phyloP scores from a whole-genome alignment of 441 rosid genomes.

The Gossypium gossypioides region DNA sequence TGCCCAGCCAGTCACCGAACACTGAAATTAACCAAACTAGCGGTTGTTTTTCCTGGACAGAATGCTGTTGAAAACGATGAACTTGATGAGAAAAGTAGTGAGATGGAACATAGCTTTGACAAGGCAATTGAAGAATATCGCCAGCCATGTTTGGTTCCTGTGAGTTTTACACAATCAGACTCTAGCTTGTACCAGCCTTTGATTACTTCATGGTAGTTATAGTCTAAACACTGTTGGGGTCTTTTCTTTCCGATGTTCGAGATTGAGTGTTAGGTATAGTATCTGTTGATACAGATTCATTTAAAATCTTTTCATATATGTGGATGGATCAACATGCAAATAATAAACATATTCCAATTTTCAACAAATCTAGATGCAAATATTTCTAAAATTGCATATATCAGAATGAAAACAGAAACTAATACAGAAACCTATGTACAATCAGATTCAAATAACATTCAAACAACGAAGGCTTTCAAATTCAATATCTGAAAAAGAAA shows the following conservation, averaged over 20 bases:
- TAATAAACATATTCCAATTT: not conserved
- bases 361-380: not conserved
- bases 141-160: constrained; percentile 39
- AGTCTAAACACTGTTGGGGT: too few relatives aligned
- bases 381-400: not conserved
- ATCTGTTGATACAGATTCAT: too few relatives aligned
- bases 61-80: constrained; percentile 64
- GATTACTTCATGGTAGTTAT: constrained; percentile 22
- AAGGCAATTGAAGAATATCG: constrained; percentile 45
- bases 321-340: too few relatives aligned
- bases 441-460: not conserved
- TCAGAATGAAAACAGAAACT: not conserved
- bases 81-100: constrained; percentile 37
- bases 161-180: constrained; percentile 21
- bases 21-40: not conserved
- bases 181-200: constrained; percentile 39
- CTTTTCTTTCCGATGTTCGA: too few relatives aligned
- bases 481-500: too few relatives aligned
- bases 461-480: not conserved
- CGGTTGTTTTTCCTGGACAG: constrained; percentile 21
- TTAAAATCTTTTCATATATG: too few relatives aligned
- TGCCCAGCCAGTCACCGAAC: not conserved
- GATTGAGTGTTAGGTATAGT: too few relatives aligned
- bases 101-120: constrained; percentile 31
- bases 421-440: not conserved